Conservation (phyloP, 305 asterid species). For the Fraxinus dipetala region DNA sequence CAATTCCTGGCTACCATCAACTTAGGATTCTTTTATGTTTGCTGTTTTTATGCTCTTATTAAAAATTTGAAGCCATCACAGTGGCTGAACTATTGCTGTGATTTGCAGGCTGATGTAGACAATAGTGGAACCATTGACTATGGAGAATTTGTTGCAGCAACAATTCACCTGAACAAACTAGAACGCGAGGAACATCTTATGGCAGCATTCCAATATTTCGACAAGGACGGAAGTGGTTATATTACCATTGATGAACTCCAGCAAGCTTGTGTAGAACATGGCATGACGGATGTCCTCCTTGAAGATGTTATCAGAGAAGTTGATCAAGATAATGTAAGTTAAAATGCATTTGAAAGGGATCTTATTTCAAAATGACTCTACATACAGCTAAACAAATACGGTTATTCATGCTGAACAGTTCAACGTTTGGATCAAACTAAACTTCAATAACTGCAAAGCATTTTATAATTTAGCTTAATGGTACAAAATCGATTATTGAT, state of each 20-base stretch:
- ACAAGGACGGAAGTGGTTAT: slow-evolving; percentile 58
- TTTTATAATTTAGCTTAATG: background rate
- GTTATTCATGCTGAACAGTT: background rate
- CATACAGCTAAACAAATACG: background rate
- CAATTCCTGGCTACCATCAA: background rate
- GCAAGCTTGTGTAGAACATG: slow-evolving; percentile 52
- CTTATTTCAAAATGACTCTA: background rate
- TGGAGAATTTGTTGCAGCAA: slow-evolving; percentile 57
- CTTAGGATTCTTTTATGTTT: background rate
- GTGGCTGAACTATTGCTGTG: background rate
- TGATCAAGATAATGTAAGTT: slow-evolving; percentile 56
- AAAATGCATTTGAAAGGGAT: background rate
- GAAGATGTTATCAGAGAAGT: slow-evolving; percentile 57
- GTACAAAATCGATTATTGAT: background rate
- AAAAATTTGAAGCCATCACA: background rate
- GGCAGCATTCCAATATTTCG: slow-evolving; percentile 54
- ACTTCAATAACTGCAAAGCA: background rate
- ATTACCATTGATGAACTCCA: slow-evolving; percentile 58
- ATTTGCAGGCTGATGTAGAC: slow-evolving; percentile 48
- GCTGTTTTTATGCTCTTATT: background rate
- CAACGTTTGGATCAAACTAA: background rate
- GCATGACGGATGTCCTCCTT: slow-evolving; percentile 44
- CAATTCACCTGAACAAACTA: slow-evolving; percentile 52
- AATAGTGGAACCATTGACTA: slow-evolving; percentile 54
- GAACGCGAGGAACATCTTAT: slow-evolving; percentile 55